phyloP scores from a whole-genome alignment of 169 alveolate genomes.

The Plasmodium gonderi region DNA sequence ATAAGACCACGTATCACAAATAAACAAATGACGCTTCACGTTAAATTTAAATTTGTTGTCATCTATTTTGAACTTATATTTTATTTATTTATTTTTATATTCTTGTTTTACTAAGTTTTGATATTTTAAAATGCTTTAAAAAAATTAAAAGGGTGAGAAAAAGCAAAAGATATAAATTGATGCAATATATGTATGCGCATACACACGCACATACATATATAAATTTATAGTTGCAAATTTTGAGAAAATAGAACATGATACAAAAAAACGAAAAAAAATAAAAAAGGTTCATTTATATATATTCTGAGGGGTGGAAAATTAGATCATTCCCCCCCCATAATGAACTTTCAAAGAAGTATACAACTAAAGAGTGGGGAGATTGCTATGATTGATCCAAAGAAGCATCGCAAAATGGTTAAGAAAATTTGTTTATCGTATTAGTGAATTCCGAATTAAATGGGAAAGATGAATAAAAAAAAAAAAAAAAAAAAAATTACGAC shows the following conservation, averaged over 20 bases:
- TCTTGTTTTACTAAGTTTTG: background rate
- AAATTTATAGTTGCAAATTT: background rate
- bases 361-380: background rate
- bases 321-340: no score
- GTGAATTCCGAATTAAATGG: background rate
- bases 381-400: background rate
- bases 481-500: background rate
- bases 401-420: background rate
- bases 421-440: background rate
- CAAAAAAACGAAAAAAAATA: background rate
- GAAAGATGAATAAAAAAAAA: background rate
- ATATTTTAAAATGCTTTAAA: background rate
- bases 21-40: background rate
- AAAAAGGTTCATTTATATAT: background rate
- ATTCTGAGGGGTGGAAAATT: no score
- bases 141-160: background rate
- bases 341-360: background rate
- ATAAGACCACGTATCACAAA: background rate
- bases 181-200: background rate
- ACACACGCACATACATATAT: background rate
- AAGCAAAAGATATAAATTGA: background rate
- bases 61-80: background rate
- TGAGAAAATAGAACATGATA: background rate
- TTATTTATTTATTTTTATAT: background rate
- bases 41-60: background rate